A percentile compares a stretch with the other conserved stretches of the same genome.
phyloP scores from a whole-genome alignment of 306 rosid genomes.

The Gillenia trifoliata region DNA sequence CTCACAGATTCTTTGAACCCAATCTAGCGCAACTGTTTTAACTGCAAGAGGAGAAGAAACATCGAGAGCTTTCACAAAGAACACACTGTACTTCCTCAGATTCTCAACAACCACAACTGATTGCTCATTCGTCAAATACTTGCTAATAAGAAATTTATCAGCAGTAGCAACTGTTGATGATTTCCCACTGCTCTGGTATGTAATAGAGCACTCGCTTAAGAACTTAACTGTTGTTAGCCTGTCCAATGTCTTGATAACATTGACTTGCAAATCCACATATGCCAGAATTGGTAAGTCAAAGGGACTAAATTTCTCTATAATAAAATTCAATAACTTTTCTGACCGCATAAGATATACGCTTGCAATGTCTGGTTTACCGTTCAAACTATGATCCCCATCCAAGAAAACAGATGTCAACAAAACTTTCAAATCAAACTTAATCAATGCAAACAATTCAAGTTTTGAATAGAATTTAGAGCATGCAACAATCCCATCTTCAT shows the following conservation, averaged over 20 bases:
- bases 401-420: slow-evolving; percentile 58
- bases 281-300: slow-evolving; percentile 58
- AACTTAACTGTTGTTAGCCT: slow-evolving; percentile 58
- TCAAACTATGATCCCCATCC: slow-evolving; percentile 47
- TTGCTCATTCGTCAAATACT: slow-evolving; percentile 27
- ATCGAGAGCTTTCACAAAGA: slow-evolving; percentile 61
- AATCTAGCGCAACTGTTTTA: slow-evolving; percentile 60
- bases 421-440: slow-evolving; percentile 80
- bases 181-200: slow-evolving; percentile 31
- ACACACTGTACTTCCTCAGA: slow-evolving; percentile 50
- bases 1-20: slow-evolving; percentile 70
- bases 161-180: slow-evolving; percentile 29
- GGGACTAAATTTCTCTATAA: slow-evolving; percentile 60
- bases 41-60: slow-evolving; percentile 74
- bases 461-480: slow-evolving; percentile 49
- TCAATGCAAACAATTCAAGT: slow-evolving; percentile 60
- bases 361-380: slow-evolving; percentile 45
- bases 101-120: slow-evolving; percentile 49
- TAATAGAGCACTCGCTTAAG: slow-evolving; percentile 46
- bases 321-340: slow-evolving; percentile 52
- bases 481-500: slow-evolving; percentile 28
- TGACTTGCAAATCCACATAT: slow-evolving; percentile 68
- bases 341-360: slow-evolving; percentile 51
- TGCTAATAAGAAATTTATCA: slow-evolving; percentile 24
- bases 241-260: slow-evolving; percentile 60